These are phyloP conservation scores for Picocystis sp. DNA, from an alignment of 163 green algal species.

Conservation along the genomic window DNA sequence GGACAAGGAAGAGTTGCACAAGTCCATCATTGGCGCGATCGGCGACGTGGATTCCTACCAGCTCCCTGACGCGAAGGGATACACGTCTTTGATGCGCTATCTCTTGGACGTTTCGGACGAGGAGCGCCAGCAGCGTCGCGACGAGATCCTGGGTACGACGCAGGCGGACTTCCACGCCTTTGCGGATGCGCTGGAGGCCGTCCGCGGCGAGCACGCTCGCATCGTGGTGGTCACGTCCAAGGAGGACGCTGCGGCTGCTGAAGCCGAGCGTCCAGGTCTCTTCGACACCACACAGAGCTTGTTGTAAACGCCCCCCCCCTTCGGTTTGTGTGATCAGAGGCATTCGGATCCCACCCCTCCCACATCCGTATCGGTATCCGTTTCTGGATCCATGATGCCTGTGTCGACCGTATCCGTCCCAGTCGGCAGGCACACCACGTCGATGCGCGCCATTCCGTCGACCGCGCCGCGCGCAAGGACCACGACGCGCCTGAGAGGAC, in stretches of 20 bases:
- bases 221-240: constrained; percentile 67
- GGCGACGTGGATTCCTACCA: constrained; percentile 94
- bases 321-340: too few relatives aligned
- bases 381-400: too few relatives aligned
- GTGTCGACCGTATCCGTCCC: too few relatives aligned
- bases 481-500: too few relatives aligned
- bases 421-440: too few relatives aligned
- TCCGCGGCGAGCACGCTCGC: constrained; percentile 29
- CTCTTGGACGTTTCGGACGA: constrained; percentile 78
- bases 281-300: constrained; percentile 32
- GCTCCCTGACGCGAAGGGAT: constrained; percentile 88
- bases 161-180: constrained; percentile 30
- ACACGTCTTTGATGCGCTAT: constrained; percentile 69
- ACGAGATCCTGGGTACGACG: constrained; percentile 76
- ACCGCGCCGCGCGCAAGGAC: too few relatives aligned
- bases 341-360: too few relatives aligned
- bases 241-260: constrained; percentile 25
- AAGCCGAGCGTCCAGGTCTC: constrained; percentile 32
- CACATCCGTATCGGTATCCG: too few relatives aligned
- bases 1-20: constrained; percentile 57
- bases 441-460: too few relatives aligned
- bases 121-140: constrained; percentile 72
- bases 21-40: constrained; percentile 90
- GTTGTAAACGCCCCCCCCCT: constrained; percentile 13
- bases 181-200: constrained; percentile 36